Evolutionary conservation across 1,284 basidiomycete species (phyloP).

Genomic region (Acaromyces ingoldii): DNA sequence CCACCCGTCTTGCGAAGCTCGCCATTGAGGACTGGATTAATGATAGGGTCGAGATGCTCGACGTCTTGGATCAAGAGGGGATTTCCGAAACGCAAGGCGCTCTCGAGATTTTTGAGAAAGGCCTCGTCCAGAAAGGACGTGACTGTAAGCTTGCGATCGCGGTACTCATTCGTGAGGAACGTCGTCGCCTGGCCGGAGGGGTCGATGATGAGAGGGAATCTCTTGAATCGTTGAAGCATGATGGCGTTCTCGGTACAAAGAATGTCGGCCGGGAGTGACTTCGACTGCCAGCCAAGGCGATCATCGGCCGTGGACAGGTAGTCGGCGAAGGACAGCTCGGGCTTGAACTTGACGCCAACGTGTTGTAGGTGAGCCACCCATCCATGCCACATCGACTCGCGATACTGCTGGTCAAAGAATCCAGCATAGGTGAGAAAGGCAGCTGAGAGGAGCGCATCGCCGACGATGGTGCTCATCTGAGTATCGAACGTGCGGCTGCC

Average conservation of each 20-base stretch:
- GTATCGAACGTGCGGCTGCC: slow-evolving; percentile 94
- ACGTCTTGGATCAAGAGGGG: slow-evolving; percentile 96
- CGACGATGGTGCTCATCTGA: slow-evolving; percentile 98
- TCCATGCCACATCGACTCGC: slow-evolving; percentile 92
- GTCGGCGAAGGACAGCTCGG: slow-evolving; percentile 85
- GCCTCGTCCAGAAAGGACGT: slow-evolving; percentile 98
- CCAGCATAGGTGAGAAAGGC: slow-evolving; percentile 96
- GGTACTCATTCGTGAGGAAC: slow-evolving; percentile 91
- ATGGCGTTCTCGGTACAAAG: slow-evolving; percentile 97
- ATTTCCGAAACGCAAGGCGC: slow-evolving; percentile 97
- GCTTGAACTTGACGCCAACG: slow-evolving; percentile 87
- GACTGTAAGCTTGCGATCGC: slow-evolving; percentile 91
- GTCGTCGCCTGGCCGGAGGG: slow-evolving; percentile 96
- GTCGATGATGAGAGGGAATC: slow-evolving; percentile 96
- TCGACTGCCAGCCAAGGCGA: slow-evolving; percentile 89
- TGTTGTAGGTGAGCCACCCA: slow-evolving; percentile 85
- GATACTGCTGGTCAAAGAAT: slow-evolving; percentile 98
- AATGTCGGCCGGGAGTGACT: slow-evolving; percentile 87
- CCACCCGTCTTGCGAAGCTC: slow-evolving; percentile 84
- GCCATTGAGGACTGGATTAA: slow-evolving; percentile 95
- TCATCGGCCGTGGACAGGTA: slow-evolving; percentile 97
- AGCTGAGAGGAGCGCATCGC: slow-evolving; percentile 90
- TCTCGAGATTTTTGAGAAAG: slow-evolving; percentile 96
- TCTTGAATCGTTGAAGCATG: slow-evolving; percentile 90
- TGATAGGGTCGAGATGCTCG: slow-evolving; percentile 93